Evolutionary conservation across 2,329 filamentous ascomycete genomes (phyloP).

Genomic region (Trichoderma sp.): DNA sequence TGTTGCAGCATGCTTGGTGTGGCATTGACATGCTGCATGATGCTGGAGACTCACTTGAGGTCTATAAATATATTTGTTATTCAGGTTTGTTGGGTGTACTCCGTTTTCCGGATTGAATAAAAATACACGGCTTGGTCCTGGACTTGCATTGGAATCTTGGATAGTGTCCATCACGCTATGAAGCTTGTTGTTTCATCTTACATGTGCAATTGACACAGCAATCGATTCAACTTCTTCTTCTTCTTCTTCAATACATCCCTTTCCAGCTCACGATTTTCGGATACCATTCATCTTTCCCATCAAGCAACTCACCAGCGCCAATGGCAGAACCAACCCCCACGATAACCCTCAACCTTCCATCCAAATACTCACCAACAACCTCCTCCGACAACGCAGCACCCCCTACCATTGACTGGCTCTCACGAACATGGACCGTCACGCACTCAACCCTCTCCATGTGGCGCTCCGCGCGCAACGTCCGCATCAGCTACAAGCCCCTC

Average conservation of each 20-base stretch:
- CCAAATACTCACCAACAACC: conserved; percentile 43
- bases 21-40: background rate
- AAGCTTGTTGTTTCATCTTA: background rate
- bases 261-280: background rate
- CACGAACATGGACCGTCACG: conserved; percentile 68
- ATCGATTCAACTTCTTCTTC: background rate
- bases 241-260: background rate
- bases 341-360: conserved; percentile 39
- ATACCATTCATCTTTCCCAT: background rate
- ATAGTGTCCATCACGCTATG: background rate
- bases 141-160: background rate
- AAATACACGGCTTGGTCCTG: background rate
- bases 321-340: conserved; percentile 21
- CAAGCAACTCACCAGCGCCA: background rate
- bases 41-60: background rate
- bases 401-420: conserved; percentile 54
- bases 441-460: conserved; percentile 78
- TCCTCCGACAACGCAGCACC: conserved; percentile 10
- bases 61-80: background rate
- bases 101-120: background rate
- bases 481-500: conserved; percentile 68
- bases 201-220: background rate
- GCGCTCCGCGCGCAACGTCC: conserved; percentile 74
- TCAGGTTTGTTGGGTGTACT: too few species aligned
- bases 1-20: background rate